Base-by-base conservation (phyloP, 2,329 filamentous ascomycete genomes). In the Penicillium vulpinum region DNA sequence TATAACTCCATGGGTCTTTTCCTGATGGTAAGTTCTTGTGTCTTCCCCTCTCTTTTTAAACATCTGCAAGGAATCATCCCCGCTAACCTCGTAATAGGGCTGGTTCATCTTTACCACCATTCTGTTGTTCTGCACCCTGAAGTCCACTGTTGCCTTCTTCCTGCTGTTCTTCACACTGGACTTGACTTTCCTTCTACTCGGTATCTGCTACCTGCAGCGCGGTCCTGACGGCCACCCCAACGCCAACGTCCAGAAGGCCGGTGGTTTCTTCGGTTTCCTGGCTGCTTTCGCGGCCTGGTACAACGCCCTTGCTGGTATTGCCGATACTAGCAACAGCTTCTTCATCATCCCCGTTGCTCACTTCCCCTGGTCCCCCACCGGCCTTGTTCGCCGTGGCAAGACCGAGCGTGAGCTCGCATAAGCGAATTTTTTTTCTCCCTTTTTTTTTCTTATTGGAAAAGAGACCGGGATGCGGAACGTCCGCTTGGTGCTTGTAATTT, bases 291-390 rank as follows among this genome's bases (percentile, higher is more conserved):
- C 90, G 54, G 90, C 91, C 4, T 95, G 91, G 91, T 95, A 93
- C 77, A 92, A 91, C 68, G 90, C 91, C 36, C 81, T 93, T 58
- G 89, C 90, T 51, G 90, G 90, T 84, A 85, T 94, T 56, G 88
- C 88, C 60, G 90, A 94, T 65, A 75, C 69, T 51, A 78, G 73
- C 65, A 82, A 82, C 71, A 94, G 91, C 81, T 96, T 96, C 86
- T 94, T 96, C 82, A 83, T 94, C 75, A 86, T 96, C 60, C 93
- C 92, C 50, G 92, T 97, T 62, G 88, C 89, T 68, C 92, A 96
- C 82, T 95, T 97, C 83, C 93, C 92, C 52, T 97, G 93, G 93
- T 93, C 90, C 36, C 88, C 89, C 68, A 89, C 88, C 78, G 89
- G 85, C 51, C 84, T 83, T 61, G 82, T 86, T 74, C 74, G 73